Evolutionary conservation across 1,139 yeast genomes (phyloP).

Genomic region (Scheffersomyces quercinus): DNA sequence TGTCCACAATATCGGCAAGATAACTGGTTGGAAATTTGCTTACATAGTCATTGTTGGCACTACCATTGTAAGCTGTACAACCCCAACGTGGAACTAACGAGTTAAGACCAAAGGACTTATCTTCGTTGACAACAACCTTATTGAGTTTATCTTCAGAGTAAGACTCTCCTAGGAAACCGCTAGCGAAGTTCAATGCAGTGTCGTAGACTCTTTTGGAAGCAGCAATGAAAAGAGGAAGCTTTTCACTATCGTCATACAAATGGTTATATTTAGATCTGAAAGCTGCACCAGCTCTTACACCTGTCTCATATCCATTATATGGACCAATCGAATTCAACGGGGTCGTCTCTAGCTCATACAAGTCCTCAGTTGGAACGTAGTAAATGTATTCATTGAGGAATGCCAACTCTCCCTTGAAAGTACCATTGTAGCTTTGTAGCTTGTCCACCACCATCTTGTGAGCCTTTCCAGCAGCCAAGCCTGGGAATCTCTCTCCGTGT

Average conservation of each 20-base stretch:
- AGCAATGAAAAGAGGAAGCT: conserved; percentile 33
- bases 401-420: conserved; percentile 23
- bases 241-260: conserved; percentile 15
- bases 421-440: conserved; percentile 18
- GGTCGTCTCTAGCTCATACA: conserved; percentile 20
- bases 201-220: conserved; percentile 29
- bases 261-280: conserved; percentile 33
- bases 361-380: conserved; percentile 17
- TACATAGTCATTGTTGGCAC: conserved; percentile 10
- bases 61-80: conserved; percentile 18
- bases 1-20: conserved; percentile 36
- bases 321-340: conserved; percentile 8
- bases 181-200: conserved; percentile 31
- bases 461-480: conserved; percentile 18
- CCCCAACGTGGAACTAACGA: conserved; percentile 32
- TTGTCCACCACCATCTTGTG: conserved; percentile 21
- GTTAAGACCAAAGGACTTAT: conserved; percentile 25
- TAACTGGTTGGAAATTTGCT: conserved; percentile 24
- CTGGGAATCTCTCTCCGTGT: conserved; percentile 72
- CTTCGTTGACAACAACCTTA: conserved; percentile 26
- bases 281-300: conserved; percentile 29
- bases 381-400: conserved; percentile 28
- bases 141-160: conserved; percentile 9
- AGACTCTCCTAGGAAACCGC: conserved; percentile 19
- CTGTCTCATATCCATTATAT: conserved; percentile 24